Percentiles rank a stretch among this genome's conserved stretches.
phyloP scores from a whole-genome alignment of 78 protist species.

The Dictyostelium purpureum region DNA sequence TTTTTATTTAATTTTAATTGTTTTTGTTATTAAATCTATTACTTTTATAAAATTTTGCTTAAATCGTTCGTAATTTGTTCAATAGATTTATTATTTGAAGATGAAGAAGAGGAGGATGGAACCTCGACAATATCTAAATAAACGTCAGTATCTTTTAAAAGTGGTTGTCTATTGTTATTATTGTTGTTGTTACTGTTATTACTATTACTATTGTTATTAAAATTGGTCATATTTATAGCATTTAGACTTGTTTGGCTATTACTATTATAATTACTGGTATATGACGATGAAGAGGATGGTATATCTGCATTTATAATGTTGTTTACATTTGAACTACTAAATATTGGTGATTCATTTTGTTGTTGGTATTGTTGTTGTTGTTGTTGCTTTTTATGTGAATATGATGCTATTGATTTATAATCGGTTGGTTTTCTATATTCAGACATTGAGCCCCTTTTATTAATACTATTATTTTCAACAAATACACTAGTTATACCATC shows the following conservation, averaged over 20 bases:
- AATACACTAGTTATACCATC: slow-evolving; percentile 45
- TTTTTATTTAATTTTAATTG: neutral
- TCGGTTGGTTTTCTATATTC: slow-evolving; percentile 73
- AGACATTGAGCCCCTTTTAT: neutral
- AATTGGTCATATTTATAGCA: neutral
- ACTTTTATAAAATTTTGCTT: neutral
- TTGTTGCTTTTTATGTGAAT: neutral
- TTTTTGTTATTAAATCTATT: neutral
- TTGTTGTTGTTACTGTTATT: neutral
- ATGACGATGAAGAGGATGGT: neutral
- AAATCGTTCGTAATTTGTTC: neutral
- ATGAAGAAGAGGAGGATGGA: neutral
- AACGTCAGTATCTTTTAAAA: neutral
- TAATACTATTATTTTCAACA: neutral
- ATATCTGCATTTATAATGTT: neutral
- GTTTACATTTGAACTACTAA: neutral
- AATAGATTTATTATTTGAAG: neutral
- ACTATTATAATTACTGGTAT: neutral
- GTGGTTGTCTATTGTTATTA: neutral
- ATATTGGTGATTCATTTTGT: neutral
- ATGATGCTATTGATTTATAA: slow-evolving; percentile 71
- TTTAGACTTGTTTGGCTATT: neutral
- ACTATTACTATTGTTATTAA: neutral
- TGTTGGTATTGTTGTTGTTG: neutral
- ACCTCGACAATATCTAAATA: neutral